Conservation (phyloP, 305 asterid genomes). For the Solanum aculeatissimum region DNA sequence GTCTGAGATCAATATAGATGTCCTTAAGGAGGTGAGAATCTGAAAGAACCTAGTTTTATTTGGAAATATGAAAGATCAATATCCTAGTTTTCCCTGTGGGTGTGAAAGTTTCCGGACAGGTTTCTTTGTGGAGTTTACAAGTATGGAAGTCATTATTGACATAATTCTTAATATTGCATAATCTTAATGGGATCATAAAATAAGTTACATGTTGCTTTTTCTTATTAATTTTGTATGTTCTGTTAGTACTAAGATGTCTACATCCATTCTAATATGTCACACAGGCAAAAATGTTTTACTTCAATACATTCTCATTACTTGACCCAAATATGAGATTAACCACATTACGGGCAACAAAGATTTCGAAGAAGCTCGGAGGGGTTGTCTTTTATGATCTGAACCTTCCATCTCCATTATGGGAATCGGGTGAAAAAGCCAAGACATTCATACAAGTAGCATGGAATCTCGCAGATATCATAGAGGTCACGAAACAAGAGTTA, state of each 20-base stretch:
- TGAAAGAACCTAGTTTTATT: background rate
- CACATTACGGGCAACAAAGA: conserved; percentile 51
- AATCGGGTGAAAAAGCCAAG: conserved; percentile 65
- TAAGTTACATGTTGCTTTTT: background rate
- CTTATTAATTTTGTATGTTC: background rate
- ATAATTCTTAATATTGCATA: background rate
- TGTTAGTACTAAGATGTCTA: background rate
- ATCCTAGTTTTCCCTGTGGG: background rate
- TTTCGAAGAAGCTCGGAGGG: conserved; percentile 63
- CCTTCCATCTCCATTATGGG: conserved; percentile 86
- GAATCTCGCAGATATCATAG: conserved; percentile 72
- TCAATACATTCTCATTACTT: conserved; percentile 78
- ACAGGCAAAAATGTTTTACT: conserved; percentile 91
- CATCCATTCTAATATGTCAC: background rate
- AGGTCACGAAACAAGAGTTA: conserved; percentile 89
- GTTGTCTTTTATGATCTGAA: conserved; percentile 74
- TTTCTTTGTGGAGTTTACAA: background rate
- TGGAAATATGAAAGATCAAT: background rate
- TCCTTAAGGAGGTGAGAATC: conserved; percentile 69
- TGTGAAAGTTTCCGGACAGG: background rate
- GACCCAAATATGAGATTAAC: conserved; percentile 71
- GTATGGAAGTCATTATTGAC: background rate
- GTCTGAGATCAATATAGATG: conserved; percentile 83
- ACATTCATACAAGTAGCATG: conserved; percentile 48
- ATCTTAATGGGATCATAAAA: background rate